These are phyloP conservation scores for Sordariomycetes sp. DNA, from an alignment of 2,329 filamentous ascomycete genomes.

Conservation along the genomic window DNA sequence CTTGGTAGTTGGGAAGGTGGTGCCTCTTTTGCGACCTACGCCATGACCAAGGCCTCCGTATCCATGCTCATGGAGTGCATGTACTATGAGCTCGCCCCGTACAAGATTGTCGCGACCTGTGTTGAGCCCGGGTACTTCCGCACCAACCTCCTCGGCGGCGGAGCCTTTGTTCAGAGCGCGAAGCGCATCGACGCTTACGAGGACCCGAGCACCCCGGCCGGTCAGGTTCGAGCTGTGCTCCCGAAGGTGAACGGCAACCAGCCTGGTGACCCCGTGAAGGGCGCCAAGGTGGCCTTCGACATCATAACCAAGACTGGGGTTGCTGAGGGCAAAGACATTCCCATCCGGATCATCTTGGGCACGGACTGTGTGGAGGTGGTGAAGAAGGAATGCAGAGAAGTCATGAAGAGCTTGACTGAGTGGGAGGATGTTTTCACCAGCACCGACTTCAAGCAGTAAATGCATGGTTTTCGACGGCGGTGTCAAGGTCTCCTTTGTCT, in stretches of 20 bases:
- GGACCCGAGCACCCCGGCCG: conserved; percentile 17
- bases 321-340: conserved; percentile 37
- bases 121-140: conserved; percentile 46
- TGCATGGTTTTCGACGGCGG: neutral
- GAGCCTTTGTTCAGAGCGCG: conserved; percentile 13
- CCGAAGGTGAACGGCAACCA: conserved; percentile 34
- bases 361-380: conserved; percentile 35
- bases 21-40: conserved; percentile 27
- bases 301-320: conserved; percentile 40
- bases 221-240: conserved; percentile 17
- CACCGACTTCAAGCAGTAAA: conserved; percentile 14
- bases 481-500: too few species aligned
- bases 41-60: conserved; percentile 35
- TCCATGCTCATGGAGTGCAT: conserved; percentile 35
- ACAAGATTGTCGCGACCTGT: conserved; percentile 29
- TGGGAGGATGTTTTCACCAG: conserved; percentile 29
- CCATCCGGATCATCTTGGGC: conserved; percentile 44
- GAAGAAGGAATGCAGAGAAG: conserved; percentile 30
- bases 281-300: conserved; percentile 41
- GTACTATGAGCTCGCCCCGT: conserved; percentile 30
- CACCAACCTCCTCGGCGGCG: conserved; percentile 34
- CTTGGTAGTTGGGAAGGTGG: conserved; percentile 32
- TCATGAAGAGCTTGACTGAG: conserved; percentile 33
- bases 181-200: conserved; percentile 22
- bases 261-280: conserved; percentile 46